Conservation (phyloP, 495 filamentous ascomycete genomes). For the Friedmanniomyces endolithicus region DNA sequence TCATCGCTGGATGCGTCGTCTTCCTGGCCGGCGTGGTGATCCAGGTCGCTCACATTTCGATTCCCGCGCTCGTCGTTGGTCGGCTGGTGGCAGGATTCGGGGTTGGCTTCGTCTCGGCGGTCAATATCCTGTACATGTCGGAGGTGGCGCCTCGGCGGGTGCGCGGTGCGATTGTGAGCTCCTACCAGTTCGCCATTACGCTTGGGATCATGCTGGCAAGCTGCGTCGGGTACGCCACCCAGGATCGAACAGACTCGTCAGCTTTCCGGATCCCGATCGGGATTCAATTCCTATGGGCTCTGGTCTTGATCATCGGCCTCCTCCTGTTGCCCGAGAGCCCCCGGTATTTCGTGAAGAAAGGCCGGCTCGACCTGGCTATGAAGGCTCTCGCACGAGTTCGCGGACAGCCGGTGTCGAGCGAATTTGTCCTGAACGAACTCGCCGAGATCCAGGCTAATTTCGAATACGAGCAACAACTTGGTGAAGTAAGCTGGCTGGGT, state of each 20-base stretch:
- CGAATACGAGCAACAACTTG: constrained; percentile 41
- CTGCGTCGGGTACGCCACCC: constrained; percentile 57
- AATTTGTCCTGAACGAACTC: constrained; percentile 53
- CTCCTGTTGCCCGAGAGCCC: constrained; percentile 42
- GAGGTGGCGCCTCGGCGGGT: constrained; percentile 53
- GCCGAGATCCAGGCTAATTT: constrained; percentile 62
- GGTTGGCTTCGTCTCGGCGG: constrained; percentile 62
- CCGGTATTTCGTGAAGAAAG: constrained; percentile 30
- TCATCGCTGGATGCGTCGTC: constrained; percentile 51
- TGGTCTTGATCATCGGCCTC: constrained; percentile 48
- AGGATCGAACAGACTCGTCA: constrained; percentile 45
- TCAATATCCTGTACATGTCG: constrained; percentile 65
- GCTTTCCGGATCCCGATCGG: constrained; percentile 63
- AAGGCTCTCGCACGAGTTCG: constrained; percentile 38
- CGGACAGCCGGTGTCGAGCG: constrained; percentile 46
- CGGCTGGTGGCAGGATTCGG: constrained; percentile 61
- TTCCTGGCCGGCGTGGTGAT: constrained; percentile 54
- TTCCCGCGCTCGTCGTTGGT: constrained; percentile 51
- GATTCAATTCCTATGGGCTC: constrained; percentile 54
- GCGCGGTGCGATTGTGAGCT: constrained; percentile 55
- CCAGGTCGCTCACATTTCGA: constrained; percentile 40
- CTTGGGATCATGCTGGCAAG: constrained; percentile 62
- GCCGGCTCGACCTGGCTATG: constrained; percentile 38
- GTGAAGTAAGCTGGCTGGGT: constrained; percentile 43
- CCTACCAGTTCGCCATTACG: constrained; percentile 62